Evolutionary conservation across 176 grass and related monocot species (phyloP).

Genomic region (Pontederia crassipes): DNA sequence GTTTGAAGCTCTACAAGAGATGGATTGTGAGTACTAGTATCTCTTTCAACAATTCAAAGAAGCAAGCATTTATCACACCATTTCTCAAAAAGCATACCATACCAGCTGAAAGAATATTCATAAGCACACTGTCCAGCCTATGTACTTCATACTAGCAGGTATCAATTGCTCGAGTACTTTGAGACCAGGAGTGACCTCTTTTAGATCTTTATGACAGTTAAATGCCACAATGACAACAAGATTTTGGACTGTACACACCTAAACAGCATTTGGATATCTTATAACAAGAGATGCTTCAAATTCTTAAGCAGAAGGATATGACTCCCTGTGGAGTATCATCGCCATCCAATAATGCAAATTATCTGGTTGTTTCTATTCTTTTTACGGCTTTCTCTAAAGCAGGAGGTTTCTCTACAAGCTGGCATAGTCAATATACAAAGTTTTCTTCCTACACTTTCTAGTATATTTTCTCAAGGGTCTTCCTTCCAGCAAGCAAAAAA

Average conservation of each 20-base stretch:
- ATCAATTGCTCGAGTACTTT: slow-evolving; percentile 67
- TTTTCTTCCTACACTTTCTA: slow-evolving; percentile 73
- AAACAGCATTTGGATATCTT: slow-evolving; percentile 72
- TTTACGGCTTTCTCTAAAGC: slow-evolving; percentile 85
- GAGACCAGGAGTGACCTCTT: slow-evolving; percentile 93
- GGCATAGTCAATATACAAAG: slow-evolving; percentile 91
- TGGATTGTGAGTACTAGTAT: slow-evolving; percentile 62
- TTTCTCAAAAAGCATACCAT: slow-evolving; percentile 3
- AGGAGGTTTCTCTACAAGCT: slow-evolving; percentile 69
- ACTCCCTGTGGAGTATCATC: slow-evolving; percentile 42
- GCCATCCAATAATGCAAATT: slow-evolving; percentile 53
- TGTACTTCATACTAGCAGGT: slow-evolving; percentile 70
- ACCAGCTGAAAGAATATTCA: slow-evolving; percentile 74
- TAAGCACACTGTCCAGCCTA: slow-evolving; percentile 72
- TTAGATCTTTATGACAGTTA: slow-evolving; percentile 96
- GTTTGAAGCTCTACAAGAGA: slow-evolving; percentile 85
- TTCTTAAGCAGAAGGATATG: slow-evolving; percentile 78
- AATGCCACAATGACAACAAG: slow-evolving; percentile 91
- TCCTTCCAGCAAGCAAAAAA: slow-evolving; percentile 54
- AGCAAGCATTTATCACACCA: slow-evolving; percentile 70
- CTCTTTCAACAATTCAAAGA: slow-evolving; percentile 52
- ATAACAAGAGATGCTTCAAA: slow-evolving; percentile 74
- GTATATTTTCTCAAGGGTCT: slow-evolving; percentile 55
- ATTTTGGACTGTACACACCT: slow-evolving; percentile 86
- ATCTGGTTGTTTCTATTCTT: slow-evolving; percentile 78